phyloP scores from a whole-genome alignment of 768 basidiomycete species.

The Cystofilobasidium ferigula region DNA sequence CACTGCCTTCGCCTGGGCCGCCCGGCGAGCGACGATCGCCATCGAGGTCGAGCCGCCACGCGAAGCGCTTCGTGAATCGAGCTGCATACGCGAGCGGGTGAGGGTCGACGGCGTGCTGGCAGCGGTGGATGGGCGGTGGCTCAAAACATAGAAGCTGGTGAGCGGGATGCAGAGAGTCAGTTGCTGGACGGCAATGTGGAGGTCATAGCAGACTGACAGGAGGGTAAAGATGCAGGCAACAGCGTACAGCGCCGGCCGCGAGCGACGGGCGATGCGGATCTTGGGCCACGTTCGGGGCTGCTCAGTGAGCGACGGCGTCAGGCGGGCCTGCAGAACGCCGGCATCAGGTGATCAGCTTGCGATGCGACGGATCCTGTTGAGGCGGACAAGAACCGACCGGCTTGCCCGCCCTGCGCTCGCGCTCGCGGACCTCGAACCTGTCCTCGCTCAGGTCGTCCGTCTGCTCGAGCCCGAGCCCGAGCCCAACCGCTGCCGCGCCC shows the following conservation, averaged over 20 bases:
- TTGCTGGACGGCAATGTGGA: neutral
- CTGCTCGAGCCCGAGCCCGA: neutral
- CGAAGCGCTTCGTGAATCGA: neutral
- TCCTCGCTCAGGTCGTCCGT: neutral
- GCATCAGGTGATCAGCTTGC: neutral
- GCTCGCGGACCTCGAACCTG: constrained; percentile 1
- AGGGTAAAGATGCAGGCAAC: constrained; percentile 3
- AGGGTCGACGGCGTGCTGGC: neutral
- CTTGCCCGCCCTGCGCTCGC: neutral
- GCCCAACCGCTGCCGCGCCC: neutral
- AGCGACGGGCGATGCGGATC: constrained; percentile 1
- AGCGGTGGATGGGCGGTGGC: neutral
- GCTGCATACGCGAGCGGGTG: neutral
- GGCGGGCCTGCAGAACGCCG: neutral
- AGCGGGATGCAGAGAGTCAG: neutral
- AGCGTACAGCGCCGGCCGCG: constrained; percentile 8
- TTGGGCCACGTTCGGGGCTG: constrained; percentile 3
- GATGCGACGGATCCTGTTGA: neutral
- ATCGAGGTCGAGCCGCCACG: neutral
- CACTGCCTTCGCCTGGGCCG: no score
- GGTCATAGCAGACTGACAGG: neutral
- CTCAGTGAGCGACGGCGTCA: neutral
- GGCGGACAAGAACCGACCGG: neutral
- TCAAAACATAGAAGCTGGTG: constrained; percentile 1
- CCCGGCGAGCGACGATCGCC: neutral